These are phyloP conservation scores for Fusarium sp. DNA, from an alignment of 2,329 filamentous ascomycete species.

Conservation along the genomic window DNA sequence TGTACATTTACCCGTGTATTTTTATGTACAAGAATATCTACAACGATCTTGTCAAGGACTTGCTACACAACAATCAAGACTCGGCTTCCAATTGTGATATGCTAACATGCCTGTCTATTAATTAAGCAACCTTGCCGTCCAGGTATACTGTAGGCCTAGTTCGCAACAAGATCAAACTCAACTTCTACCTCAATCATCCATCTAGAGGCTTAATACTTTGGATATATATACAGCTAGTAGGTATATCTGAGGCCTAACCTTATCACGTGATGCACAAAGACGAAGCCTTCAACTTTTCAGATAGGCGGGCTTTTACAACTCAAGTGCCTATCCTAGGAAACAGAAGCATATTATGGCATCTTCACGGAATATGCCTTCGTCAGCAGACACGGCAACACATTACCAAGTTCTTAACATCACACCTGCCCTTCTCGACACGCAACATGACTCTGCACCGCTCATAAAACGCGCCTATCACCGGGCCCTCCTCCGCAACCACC, in stretches of 20 bases:
- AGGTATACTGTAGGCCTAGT: not conserved
- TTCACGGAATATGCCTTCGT: conserved; percentile 12
- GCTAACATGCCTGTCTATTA: not conserved
- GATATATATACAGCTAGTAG: not conserved
- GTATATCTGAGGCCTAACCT: not conserved
- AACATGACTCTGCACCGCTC: conserved; percentile 58
- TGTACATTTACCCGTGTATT: conserved; percentile 53
- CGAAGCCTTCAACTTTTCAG: conserved; percentile 12
- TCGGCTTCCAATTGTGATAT: conserved; percentile 7
- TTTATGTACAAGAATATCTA: conserved; percentile 47
- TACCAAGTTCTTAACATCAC: conserved; percentile 72
- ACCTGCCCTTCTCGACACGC: conserved; percentile 59
- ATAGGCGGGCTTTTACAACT: not conserved
- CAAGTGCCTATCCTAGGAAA: not conserved
- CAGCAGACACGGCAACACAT: conserved; percentile 58
- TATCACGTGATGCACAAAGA: conserved; percentile 44
- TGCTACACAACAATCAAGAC: conserved; percentile 5
- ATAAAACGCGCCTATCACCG: conserved; percentile 74
- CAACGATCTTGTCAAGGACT: conserved; percentile 28
- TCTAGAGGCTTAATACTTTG: not conserved
- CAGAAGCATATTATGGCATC: conserved; percentile 18
- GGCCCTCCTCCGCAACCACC: conserved; percentile 74
- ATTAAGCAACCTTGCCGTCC: not conserved
- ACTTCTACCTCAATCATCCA: not conserved
- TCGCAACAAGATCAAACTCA: not conserved